Evolutionary conservation across 768 basidiomycete species (phyloP).

Genomic region (Tylopilus balloui): DNA sequence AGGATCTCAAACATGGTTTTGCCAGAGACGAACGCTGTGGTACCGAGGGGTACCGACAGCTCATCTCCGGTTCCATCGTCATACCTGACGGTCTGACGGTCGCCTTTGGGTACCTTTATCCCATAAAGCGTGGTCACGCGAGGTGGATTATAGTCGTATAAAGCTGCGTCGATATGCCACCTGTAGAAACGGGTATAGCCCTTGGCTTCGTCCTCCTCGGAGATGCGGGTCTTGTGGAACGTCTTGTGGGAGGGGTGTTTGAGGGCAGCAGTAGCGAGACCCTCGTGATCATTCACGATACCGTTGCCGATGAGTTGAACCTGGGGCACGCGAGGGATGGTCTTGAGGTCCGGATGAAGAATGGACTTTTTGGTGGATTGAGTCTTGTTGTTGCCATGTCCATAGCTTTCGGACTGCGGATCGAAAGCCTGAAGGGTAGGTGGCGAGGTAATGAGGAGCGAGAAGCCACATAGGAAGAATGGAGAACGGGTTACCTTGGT

Average conservation of each 20-base stretch:
- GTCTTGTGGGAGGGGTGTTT: constrained; percentile 84
- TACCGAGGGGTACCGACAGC: constrained; percentile 76
- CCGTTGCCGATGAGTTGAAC: constrained; percentile 94
- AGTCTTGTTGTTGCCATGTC: constrained; percentile 88
- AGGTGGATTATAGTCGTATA: constrained; percentile 74
- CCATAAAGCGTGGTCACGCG: constrained; percentile 84
- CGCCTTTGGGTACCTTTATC: constrained; percentile 64
- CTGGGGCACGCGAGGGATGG: constrained; percentile 81
- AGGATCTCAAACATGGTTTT: constrained; percentile 82
- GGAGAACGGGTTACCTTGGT: constrained; percentile 58
- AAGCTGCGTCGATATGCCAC: constrained; percentile 90
- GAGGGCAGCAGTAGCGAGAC: constrained; percentile 69
- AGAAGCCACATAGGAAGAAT: neutral
- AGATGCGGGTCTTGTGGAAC: constrained; percentile 80
- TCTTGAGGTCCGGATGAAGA: constrained; percentile 86
- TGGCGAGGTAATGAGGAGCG: neutral
- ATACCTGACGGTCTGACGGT: constrained; percentile 61
- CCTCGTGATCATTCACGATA: constrained; percentile 73
- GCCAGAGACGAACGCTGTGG: constrained; percentile 81
- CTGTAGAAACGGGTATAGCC: constrained; percentile 88
- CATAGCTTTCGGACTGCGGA: constrained; percentile 56
- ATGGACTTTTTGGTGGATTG: constrained; percentile 70
- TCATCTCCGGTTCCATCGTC: constrained; percentile 88
- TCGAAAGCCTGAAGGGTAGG: constrained; percentile 68
- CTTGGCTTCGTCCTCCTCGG: constrained; percentile 65